Evolutionary conservation across 2,329 filamentous ascomycete genomes (phyloP).

Genomic region (Aspergillus uvarum): DNA sequence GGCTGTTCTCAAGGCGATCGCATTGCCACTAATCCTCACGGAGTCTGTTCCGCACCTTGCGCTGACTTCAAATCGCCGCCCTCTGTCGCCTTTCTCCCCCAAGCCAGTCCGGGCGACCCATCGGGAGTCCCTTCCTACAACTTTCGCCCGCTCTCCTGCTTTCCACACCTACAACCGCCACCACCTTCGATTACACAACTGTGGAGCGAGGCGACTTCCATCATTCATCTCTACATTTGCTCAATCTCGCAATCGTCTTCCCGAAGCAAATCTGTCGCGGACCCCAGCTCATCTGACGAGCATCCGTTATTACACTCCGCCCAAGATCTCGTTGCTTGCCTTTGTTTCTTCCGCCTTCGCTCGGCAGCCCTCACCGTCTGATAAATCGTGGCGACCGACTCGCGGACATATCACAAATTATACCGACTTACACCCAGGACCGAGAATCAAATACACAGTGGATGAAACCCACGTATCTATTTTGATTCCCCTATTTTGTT

Average conservation of each 20-base stretch:
- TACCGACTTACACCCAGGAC: not conserved
- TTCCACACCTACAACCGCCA: constrained; percentile 20
- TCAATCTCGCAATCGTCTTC: not conserved
- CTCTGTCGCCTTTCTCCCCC: constrained; percentile 6
- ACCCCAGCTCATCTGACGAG: not conserved
- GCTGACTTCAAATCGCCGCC: constrained; percentile 9
- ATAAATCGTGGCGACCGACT: not conserved
- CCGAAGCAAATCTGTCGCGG: not conserved
- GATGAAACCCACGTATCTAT: constrained; percentile 14
- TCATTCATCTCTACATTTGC: not conserved
- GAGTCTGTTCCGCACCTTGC: constrained; percentile 11
- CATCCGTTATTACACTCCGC: not conserved
- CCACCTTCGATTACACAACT: constrained; percentile 19
- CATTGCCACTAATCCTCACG: constrained; percentile 19
- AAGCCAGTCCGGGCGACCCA: constrained; percentile 17
- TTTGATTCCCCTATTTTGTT: not conserved
- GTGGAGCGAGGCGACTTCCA: constrained; percentile 6
- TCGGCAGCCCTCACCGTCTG: not conserved
- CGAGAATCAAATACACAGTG: constrained; percentile 8
- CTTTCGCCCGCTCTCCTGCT: constrained; percentile 21
- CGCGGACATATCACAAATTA: not conserved
- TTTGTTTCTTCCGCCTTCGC: constrained; percentile 4
- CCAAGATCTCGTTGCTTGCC: not conserved
- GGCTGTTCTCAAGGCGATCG: constrained; percentile 20
- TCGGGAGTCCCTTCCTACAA: constrained; percentile 15